phyloP scores from a whole-genome alignment of 2,329 filamentous ascomycete species.

The Trichoderma hamatum region DNA sequence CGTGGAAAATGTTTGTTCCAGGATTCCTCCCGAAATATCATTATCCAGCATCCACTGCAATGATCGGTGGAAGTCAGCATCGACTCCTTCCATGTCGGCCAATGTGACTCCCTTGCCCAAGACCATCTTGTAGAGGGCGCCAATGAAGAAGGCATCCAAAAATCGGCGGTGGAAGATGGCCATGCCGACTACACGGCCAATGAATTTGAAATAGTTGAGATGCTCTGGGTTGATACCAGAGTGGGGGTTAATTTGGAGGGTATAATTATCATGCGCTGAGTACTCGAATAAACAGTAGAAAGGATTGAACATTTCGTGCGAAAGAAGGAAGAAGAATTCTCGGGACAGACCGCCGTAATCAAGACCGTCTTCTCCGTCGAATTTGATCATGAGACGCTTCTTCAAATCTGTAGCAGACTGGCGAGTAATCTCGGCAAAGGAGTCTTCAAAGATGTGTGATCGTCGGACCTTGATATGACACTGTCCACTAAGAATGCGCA shows the following conservation, averaged over 20 bases:
- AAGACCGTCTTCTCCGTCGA: conserved; percentile 95
- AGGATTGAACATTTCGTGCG: conserved; percentile 99
- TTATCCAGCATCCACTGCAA: conserved; percentile 98
- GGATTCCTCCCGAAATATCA: conserved; percentile 85
- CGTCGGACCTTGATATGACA: conserved; percentile 97
- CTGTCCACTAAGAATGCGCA: conserved; percentile 93
- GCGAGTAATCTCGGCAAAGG: conserved; percentile 96
- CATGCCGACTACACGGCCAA: conserved; percentile 92
- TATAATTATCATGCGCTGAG: conserved; percentile 99
- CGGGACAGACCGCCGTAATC: conserved; percentile 97
- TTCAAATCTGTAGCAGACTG: conserved; percentile 95
- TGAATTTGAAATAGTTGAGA: conserved; percentile 99
- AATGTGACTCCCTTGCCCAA: conserved; percentile 88
- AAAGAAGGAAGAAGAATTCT: conserved; percentile 99
- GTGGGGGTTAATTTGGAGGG: conserved; percentile 98
- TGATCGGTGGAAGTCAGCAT: conserved; percentile 95
- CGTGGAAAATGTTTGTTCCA: conserved; percentile 95
- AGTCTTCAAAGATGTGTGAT: conserved; percentile 98
- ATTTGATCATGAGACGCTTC: conserved; percentile 99
- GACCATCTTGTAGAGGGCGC: conserved; percentile 99
- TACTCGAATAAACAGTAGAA: conserved; percentile 99
- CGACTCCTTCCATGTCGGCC: conserved; percentile 98
- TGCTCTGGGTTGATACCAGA: conserved; percentile 99
- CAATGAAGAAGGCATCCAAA: conserved; percentile 98
- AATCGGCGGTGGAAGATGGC: conserved; percentile 98